These are phyloP conservation scores for Selenicereus undatus DNA, from an alignment of 148 eudicot genomes.

Conservation along the genomic window DNA sequence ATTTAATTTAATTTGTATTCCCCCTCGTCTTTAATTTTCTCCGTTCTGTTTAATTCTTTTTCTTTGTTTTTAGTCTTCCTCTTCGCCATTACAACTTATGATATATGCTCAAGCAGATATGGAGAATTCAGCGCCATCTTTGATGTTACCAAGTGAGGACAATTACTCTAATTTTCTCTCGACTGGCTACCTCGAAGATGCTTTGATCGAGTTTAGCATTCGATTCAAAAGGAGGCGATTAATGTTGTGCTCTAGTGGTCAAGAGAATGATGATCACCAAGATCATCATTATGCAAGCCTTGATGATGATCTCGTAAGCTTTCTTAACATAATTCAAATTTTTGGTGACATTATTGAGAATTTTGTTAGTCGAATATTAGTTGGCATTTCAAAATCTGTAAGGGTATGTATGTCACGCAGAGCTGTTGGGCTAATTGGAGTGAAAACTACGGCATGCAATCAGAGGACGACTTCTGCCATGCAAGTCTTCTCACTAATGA, in stretches of 20 bases:
- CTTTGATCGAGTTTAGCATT: conserved; percentile 52
- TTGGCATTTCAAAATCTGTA: neutral
- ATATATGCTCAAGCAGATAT: conserved; percentile 15
- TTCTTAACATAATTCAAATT: neutral
- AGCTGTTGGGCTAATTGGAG: conserved; percentile 29
- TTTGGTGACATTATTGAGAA: neutral
- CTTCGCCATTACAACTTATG: neutral
- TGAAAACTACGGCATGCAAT: conserved; percentile 23
- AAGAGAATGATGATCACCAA: neutral
- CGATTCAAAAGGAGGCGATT: conserved; percentile 54
- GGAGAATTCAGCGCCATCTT: conserved; percentile 25
- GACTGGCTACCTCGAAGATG: conserved; percentile 79
- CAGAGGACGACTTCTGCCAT: conserved; percentile 19
- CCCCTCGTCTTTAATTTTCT: neutral
- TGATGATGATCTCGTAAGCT: conserved; percentile 33
- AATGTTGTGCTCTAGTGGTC: conserved; percentile 12
- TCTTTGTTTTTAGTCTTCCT: neutral
- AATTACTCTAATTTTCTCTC: conserved; percentile 28
- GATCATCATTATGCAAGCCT: conserved; percentile 17
- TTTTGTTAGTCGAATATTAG: neutral
- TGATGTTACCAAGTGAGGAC: conserved; percentile 4
- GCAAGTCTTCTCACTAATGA: conserved; percentile 25
- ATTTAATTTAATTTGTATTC: neutral
- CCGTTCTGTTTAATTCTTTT: neutral
- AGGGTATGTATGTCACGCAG: conserved; percentile 4